A percentile compares a stretch with the other conserved stretches of the same genome.
Evolutionary conservation across 2,329 filamentous ascomycete species (phyloP).

Genomic region (Talaromyces sp.): DNA sequence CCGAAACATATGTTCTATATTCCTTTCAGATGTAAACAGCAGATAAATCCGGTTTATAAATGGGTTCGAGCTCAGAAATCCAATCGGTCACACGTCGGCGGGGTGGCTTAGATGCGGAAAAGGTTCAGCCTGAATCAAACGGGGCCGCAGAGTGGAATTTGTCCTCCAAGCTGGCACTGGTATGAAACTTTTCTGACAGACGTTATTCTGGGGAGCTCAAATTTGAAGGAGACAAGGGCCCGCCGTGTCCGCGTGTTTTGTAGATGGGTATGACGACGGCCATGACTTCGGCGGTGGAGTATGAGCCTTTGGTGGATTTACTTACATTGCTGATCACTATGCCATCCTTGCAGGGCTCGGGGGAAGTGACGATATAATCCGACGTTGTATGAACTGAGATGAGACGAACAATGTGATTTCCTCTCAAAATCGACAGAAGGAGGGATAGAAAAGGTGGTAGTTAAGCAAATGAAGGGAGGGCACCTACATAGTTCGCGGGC

Average conservation of each 20-base stretch:
- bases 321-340: background rate
- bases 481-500: background rate
- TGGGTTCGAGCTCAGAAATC: background rate
- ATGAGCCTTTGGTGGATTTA: background rate
- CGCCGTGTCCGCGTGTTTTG: conserved; percentile 1
- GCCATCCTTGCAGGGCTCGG: background rate
- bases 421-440: background rate
- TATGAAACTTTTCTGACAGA: background rate
- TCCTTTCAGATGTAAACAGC: background rate
- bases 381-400: background rate
- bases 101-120: conserved; percentile 8
- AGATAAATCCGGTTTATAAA: background rate
- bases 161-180: background rate
- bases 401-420: background rate
- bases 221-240: background rate
- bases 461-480: background rate
- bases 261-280: conserved; percentile 8
- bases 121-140: background rate
- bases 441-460: too few relatives aligned
- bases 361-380: background rate
- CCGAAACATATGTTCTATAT: conserved; percentile 30
- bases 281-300: conserved; percentile 7
- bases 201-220: conserved; percentile 2
- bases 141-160: background rate
- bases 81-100: conserved; percentile 1